Conservation (phyloP, 2,329 filamentous ascomycete genomes). For the Epichloe sylvatica region DNA sequence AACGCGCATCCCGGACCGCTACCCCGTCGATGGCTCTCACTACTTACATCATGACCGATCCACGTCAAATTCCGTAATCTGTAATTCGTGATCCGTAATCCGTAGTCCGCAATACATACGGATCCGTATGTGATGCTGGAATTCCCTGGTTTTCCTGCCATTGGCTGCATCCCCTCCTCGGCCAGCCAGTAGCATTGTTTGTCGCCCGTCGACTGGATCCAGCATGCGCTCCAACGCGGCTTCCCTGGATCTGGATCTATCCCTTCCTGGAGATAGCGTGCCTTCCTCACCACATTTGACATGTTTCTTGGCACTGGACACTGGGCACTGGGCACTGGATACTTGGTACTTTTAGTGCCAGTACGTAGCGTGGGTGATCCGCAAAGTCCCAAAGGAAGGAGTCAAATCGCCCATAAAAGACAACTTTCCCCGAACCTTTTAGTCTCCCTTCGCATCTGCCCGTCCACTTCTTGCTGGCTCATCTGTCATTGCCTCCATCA, state of each 20-base stretch:
- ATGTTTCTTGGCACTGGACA: background rate
- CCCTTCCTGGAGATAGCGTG: background rate
- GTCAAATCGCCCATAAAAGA: slow-evolving; percentile 1
- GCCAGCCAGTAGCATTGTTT: background rate
- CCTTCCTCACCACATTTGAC: background rate
- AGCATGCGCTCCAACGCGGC: background rate
- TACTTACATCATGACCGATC: background rate
- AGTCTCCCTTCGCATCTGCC: background rate
- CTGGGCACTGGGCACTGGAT: background rate
- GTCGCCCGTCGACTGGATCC: background rate
- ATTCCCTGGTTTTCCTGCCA: background rate
- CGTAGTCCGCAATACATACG: too few relatives aligned
- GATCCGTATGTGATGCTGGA: background rate
- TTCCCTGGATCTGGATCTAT: background rate
- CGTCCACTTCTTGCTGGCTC: background rate
- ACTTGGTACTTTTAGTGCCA: too few relatives aligned
- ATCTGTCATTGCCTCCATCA: background rate
- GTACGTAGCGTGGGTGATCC: too few relatives aligned
- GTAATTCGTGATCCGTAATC: too few relatives aligned
- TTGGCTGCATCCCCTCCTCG: background rate
- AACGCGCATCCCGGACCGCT: background rate
- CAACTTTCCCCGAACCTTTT: background rate
- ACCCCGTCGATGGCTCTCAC: background rate
- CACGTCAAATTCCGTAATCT: background rate
- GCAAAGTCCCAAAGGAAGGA: background rate